Base-by-base conservation (phyloP, 805 yeast genomes). In the Maudiozyma bulderi region DNA sequence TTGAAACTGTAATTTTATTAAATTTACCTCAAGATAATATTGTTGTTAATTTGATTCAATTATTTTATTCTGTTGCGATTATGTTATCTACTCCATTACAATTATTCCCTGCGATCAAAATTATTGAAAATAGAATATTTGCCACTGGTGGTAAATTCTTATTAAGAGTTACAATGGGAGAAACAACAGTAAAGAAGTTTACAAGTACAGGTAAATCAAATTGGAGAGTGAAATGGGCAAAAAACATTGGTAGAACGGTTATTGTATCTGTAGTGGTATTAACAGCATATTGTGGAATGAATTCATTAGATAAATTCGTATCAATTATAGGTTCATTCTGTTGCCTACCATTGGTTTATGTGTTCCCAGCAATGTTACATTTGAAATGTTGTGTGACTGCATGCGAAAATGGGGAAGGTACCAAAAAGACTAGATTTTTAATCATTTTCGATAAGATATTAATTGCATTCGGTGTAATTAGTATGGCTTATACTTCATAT, bases 271-370 rank as follows among this genome's bases (percentile, higher is more conserved):
- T 72, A 2, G 81, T 86, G 2, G 73, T 82, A 1, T 53, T 70
- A 11, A 71, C 82, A 50, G 88, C 93, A 0, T 76, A 78, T 52
- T 72, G 73, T 52, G 91, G 91, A 0, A 84, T 89, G 1, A 71
- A 76, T 50, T 78, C 84, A 57, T 67, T 86, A 52, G 93, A 86
- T 61, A 73, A 71, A 53, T 83, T 86, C 66, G 91, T 86, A 9
- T 81, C 90, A 2, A 80, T 86, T 59, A 84, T 86, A 47, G 95
- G 95, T 3, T 83, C 89, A 47, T 82, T 86, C 68, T 90, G 91
- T 1, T 86, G 95, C 59, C 83, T 86, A 48, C 95, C 95, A 1
- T 73, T 86, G 68, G 93, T 86, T 5, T 86, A 86, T 68, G 81
- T 86, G 80, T 84, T 85, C 58, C 93, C 95, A 8, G 93, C 95